Base-by-base conservation (phyloP, 2,329 filamentous ascomycete species). In the Exophiala sp. region DNA sequence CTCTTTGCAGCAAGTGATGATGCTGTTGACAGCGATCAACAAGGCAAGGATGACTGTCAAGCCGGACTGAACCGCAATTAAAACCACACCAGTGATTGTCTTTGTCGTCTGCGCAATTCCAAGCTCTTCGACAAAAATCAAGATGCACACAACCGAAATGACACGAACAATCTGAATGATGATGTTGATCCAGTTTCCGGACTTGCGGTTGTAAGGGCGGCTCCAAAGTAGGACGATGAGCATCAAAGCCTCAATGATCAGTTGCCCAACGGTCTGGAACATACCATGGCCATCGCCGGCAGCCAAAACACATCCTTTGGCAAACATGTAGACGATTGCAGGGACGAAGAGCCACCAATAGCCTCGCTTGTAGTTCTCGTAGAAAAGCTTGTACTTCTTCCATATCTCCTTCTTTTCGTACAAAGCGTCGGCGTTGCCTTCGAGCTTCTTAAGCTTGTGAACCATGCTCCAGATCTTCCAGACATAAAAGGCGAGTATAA, bases 271-370 rank as follows among this genome's bases (percentile, higher is more conserved):
- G 8, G 87, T 86, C 74, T 99, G 94, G 5, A 81, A 74, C 70
- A 95, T 81, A 45, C 91, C 94, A 67, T 95, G 84, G 10, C 91
- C 91, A 66, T 96, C 87, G 40, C 83, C 89, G 29, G 84, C 88
- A 11, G 92, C 92, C 61, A 97, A 85, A 54, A 92, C 84, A 57
- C 85, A 87, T 50, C 92, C 91, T 75, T 94, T 94, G 68, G 84
- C 86, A 67, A 96, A 91, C 77, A 91, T 88, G 77, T 97, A 97
- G 60, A 91, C 57, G 66, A 97, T 96, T 57, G 82, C 78, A 0
- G 94, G 94, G 11, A 97, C 80, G 68, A 99, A 97, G 20, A 96
- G 74, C 92, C 92, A 97, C 94, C 94, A 99, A 76, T 92, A 96
- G 64, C 86, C 84, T 72, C 88, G 90, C 75, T 90, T 91, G 79